Evolutionary conservation across 768 basidiomycete genomes (phyloP), one percentile per base, ranked within the genome.

Genomic region (Rhizopogon rudus): DNA sequence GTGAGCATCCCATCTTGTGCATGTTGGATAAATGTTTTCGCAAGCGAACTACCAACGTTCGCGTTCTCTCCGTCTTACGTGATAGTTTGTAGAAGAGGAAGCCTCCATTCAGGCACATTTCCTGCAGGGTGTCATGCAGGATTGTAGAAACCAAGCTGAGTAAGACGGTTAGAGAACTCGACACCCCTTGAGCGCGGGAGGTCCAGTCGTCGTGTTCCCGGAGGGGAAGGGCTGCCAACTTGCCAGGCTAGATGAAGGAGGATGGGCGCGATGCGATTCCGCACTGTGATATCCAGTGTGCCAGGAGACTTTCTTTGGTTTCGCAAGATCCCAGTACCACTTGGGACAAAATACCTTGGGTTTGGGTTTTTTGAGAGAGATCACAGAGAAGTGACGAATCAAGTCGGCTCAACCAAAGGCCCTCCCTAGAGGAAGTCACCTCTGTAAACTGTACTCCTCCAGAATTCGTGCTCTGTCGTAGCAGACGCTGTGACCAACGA

Each of bases 401-500:
- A 7, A 93, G 76, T 60, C 88, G 86, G 25, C 66, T 63, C 5
- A 86, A 67, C 81, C 82, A 91, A 25, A 77, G 76, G 61, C 88
- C 81, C 13, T 69, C 55, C 28, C 64, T 54, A 28, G 55, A 57
- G 39, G 56, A 17, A n/a, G 35, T 44, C 28, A 60, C 52, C 8
- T 71, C 60, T n/a, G n/a, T n/a, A n/a, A n/a, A n/a, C n/a, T n/a
- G n/a, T n/a, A n/a, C n/a, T 6, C 63, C 4, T 63, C 50, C 9
- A 78, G 37, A 0, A 88, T 63, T 10, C 61, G 67, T 3, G 68
- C 57, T 16, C 95, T 82, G 69, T 99, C 97, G 68, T 93, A 98
- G 1, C 93, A 90, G 42, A 98, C 87, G 64, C 97, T 97, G 70
- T 99, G 97, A 3, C 97, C 96, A 31, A 98, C 85, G 25, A 98